Base-by-base conservation (phyloP, 2,329 filamentous ascomycete species). In the Trichoderma lentiforme region DNA sequence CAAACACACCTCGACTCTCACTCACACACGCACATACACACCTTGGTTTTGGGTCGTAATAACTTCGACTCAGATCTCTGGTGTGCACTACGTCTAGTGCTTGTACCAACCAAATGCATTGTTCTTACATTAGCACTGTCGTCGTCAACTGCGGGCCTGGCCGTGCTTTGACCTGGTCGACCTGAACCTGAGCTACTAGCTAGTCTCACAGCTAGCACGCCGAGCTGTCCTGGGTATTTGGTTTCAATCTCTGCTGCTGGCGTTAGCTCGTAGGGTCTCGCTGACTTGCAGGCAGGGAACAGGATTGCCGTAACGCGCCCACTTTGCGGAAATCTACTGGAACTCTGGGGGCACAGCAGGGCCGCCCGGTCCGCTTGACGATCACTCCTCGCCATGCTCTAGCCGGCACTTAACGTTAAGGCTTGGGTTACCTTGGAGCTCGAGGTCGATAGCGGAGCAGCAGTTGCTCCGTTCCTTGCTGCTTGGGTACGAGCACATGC, bases 251-350 rank as follows among this genome's bases (percentile, higher is more conserved):
- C 43, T 51, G 43, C 43, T 51, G 43, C n/a, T 51, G 24, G 21
- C 32, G 32, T 21, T 63, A 56, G 58, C 60, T 57, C 11, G 18
- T 21, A 62, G 58, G 30, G 32, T 26, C 63, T 69, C 32, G 62
- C 70, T 69, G 70, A 63, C 71, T 72, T 69, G 58, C 64, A 69
- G 71, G 39, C 71, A 63, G 57, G 63, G 70, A 34, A 26, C 30
- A 32, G 53, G 21, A 53, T 51, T 61, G 53, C 51, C 64, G 26
- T 6, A n/a, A 71, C 32, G 43, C 70, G 56, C 64, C 70, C 36
- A 63, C 64, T 26, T 26, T 21, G 70, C 70, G 71, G 71, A 58
- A 72, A 68, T 72, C 64, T 63, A 51, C 32, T 62, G 69, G 69
- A 39, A 56, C 39, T 34, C 36, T 34, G 36, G 56, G 56, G 65